These are phyloP conservation scores for Serendipita sp. DNA, from an alignment of 768 basidiomycete species.

Conservation along the genomic window DNA sequence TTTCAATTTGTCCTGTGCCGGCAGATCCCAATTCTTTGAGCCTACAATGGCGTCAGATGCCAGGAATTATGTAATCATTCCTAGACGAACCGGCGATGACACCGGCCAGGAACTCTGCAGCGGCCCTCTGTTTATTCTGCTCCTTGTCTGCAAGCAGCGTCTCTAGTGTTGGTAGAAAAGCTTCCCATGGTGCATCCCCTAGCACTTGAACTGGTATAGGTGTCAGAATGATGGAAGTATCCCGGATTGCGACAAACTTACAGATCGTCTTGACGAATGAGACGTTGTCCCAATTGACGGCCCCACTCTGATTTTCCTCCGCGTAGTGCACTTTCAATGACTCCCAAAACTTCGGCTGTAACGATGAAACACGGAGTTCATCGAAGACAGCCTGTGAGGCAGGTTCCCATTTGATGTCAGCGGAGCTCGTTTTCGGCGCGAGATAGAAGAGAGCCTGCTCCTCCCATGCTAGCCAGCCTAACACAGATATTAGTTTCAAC, in stretches of 20 bases:
- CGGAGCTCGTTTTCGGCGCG: conserved; percentile 31
- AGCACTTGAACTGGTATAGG: conserved; percentile 51
- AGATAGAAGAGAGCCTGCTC: conserved; percentile 30
- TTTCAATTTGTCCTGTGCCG: conserved; percentile 58
- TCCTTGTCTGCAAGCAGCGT: conserved; percentile 51
- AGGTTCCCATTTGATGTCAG: conserved; percentile 41
- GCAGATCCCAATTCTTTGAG: conserved; percentile 72
- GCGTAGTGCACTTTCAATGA: conserved; percentile 51
- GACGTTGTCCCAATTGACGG: conserved; percentile 51
- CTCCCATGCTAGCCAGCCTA: conserved; percentile 50
- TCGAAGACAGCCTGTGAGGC: conserved; percentile 35
- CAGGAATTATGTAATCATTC: background rate
- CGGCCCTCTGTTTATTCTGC: conserved; percentile 76
- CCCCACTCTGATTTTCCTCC: conserved; percentile 59
- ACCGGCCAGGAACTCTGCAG: conserved; percentile 70
- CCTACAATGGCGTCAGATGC: conserved; percentile 28
- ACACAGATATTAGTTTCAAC: background rate
- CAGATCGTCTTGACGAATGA: conserved; percentile 64
- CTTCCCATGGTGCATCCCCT: conserved; percentile 54
- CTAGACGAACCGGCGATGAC: conserved; percentile 37
- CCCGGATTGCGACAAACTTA: conserved; percentile 21
- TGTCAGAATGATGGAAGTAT: conserved; percentile 17
- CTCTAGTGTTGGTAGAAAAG: conserved; percentile 45
- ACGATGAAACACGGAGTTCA: conserved; percentile 33
- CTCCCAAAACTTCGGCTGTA: conserved; percentile 46